Evolutionary conservation across 345 rosid genomes (phyloP), one percentile per base, ranked within the genome.

Genomic region (Eucalyptus melliodora): DNA sequence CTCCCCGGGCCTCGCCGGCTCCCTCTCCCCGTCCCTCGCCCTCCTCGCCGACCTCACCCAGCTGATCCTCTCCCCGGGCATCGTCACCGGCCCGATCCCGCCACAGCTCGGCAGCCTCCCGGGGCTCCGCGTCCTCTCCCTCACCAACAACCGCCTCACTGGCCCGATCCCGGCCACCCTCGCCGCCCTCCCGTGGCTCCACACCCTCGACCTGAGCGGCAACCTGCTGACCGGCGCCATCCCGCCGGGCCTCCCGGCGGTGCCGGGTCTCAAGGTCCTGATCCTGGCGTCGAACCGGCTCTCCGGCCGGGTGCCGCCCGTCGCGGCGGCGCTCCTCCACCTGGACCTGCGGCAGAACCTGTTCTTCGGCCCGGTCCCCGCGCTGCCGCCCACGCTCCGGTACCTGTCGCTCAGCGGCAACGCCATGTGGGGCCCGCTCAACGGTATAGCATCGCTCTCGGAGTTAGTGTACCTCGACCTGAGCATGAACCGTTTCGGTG

Each of bases 61-160:
- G 59, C 95, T 97, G 92, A 26, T 97, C 90, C 96, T 97, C 87
- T 94, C 91, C 94, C 97, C 97, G 1, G 98, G 98, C 19, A 92
- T 94, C 27, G 97, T 96, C 92, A 96, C 99, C 40, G 98, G 99
- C 10, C 95, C 97, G 16, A 95, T 97, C 60, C 99, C 98, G n/a
- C 90, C 93, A 13, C 92, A 91, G 87, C 95, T 97, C 47, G 91
- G 94, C 77, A 86, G 49, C 44, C 96, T 97, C 90, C 90, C 88
- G 44, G 86, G 86, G 67, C 98, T 96, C 90, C 94, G 96, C 47
- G 95, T 96, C 92, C 88, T 97, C 86, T 96, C 99, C 90, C 91
- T 96, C 9, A 91, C 98, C 87, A 90, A 93, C 92, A 97, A 97
- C 88, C 97, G 99, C 69, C 91, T 97, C 88, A 96, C 96, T 10